Percentiles rank a stretch among this genome's conserved stretches.
Evolutionary conservation across 1,139 yeast genomes (phyloP).

Genomic region (Geotrichum bryndzae): DNA sequence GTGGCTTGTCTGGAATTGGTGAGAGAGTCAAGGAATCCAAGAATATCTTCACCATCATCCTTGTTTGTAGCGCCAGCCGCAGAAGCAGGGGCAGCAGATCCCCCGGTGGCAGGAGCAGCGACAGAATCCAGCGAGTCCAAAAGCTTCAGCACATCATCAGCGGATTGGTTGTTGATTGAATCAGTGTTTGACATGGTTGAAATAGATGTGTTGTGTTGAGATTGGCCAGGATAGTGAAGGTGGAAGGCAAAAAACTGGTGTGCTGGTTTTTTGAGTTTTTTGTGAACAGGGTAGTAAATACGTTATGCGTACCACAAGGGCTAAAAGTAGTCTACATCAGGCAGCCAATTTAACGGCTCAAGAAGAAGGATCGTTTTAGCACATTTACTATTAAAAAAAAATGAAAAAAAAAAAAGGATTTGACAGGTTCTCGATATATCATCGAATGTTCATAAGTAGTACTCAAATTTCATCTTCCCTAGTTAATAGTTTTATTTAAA

Average conservation of each 20-base stretch:
- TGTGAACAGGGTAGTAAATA: not conserved
- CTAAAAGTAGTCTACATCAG: not conserved
- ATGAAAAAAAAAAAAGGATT: not conserved
- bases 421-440: not conserved
- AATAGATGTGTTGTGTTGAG: not conserved
- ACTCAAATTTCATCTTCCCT: constrained; percentile 1
- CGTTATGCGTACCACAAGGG: not conserved
- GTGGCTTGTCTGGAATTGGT: constrained; percentile 27
- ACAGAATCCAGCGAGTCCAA: constrained; percentile 81
- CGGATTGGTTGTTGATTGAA: constrained; percentile 11
- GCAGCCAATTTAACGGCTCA: not conserved
- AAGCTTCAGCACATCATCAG: constrained; percentile 81
- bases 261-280: constrained; percentile 1
- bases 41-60: constrained; percentile 64
- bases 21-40: constrained; percentile 82
- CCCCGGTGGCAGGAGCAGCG: constrained; percentile 27
- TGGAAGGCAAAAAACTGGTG: constrained; percentile 1
- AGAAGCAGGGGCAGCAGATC: constrained; percentile 27
- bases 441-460: not conserved
- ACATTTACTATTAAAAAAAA: not conserved
- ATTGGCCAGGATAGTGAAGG: not conserved
- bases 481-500: constrained; percentile 4
- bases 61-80: constrained; percentile 19
- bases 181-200: constrained; percentile 2
- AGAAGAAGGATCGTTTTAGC: not conserved